Evolutionary conservation across 2,329 filamentous ascomycete genomes (phyloP).

Genomic region (Aspergillus tamarii): DNA sequence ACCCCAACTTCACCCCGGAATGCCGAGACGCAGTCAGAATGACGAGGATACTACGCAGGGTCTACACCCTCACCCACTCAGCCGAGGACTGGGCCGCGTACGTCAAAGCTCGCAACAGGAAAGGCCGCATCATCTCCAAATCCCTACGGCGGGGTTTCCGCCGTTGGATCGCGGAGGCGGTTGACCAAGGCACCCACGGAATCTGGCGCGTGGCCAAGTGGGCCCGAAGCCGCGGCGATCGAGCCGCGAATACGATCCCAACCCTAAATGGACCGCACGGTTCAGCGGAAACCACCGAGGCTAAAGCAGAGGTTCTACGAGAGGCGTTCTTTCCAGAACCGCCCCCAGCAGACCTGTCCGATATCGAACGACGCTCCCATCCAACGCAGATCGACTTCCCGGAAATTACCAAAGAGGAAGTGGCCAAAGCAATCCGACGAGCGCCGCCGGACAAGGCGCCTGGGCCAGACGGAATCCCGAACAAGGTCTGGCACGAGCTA

Average conservation of each 20-base stretch:
- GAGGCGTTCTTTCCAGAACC: neutral
- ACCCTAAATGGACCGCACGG: slow-evolving; percentile 3
- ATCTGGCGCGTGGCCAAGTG: too few relatives aligned
- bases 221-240: slow-evolving; percentile 25
- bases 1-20: too few relatives aligned
- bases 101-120: neutral
- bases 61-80: too few relatives aligned
- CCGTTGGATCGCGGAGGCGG: neutral
- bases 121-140: neutral
- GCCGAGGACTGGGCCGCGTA: neutral
- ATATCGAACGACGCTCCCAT: slow-evolving; percentile 16
- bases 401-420: neutral
- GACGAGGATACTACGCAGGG: too few relatives aligned
- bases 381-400: neutral
- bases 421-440: neutral
- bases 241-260: slow-evolving; percentile 17
- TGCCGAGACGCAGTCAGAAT: too few relatives aligned
- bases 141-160: neutral
- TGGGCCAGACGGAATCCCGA: slow-evolving; percentile 6
- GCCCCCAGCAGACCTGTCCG: neutral
- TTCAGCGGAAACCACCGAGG: neutral
- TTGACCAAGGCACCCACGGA: too few relatives aligned
- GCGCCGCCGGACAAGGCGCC: slow-evolving; percentile 9
- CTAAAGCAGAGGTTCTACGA: neutral
- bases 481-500: slow-evolving; percentile 11